Conservation (phyloP, 208 protist genomes). For the Polymyxa betae region DNA sequence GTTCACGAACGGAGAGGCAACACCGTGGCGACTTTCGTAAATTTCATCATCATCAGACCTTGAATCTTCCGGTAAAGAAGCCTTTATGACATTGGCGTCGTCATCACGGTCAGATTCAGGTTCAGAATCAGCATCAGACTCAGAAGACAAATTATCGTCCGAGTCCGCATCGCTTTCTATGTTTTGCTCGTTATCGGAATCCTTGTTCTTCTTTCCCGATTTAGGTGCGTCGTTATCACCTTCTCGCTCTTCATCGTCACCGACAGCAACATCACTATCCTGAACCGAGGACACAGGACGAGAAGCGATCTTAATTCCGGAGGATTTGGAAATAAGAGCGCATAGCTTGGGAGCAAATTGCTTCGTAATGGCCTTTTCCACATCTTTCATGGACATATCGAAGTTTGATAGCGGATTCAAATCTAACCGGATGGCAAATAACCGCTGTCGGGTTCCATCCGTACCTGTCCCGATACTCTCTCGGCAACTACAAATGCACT, state of each 20-base stretch:
- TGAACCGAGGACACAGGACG: neutral
- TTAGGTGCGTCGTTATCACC: neutral
- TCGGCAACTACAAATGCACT: no score
- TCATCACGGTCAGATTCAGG: slow-evolving; percentile 4
- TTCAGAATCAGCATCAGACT: slow-evolving; percentile 12
- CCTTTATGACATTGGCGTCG: neutral
- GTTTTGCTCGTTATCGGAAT: slow-evolving; percentile 49
- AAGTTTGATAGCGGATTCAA: neutral
- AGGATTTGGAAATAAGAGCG: neutral
- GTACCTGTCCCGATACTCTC: neutral
- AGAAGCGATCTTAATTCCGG: neutral
- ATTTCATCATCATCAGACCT: neutral
- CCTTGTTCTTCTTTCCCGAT: slow-evolving; percentile 56
- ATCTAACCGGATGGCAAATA: neutral
- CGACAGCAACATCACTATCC: neutral
- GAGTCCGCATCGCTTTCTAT: neutral
- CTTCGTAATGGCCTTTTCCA: neutral
- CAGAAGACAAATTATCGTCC: no score
- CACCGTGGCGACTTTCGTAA: neutral
- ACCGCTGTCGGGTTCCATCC: neutral
- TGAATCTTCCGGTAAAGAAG: neutral
- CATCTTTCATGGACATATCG: neutral
- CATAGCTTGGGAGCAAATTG: neutral
- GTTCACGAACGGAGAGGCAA: neutral
- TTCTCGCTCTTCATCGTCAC: slow-evolving; percentile 17